phyloP scores from a whole-genome alignment of 139 green algal genomes.

The Volvox reticuliferus region DNA sequence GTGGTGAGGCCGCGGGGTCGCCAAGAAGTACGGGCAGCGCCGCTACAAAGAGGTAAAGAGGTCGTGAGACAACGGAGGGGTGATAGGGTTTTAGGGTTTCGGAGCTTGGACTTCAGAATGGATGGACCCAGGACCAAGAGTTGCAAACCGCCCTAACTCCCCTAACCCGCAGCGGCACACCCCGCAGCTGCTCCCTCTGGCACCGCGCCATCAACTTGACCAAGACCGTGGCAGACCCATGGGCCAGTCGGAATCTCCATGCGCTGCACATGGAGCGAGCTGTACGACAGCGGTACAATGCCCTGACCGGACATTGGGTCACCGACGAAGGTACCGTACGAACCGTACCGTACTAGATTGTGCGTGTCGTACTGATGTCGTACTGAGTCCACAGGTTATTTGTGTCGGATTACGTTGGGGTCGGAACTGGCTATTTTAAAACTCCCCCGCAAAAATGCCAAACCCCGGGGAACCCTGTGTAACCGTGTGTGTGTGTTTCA shows the following conservation, averaged over 20 bases:
- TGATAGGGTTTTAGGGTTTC: no score
- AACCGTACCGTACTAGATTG: not conserved
- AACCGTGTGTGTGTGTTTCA: no score
- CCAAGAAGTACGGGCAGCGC: not conserved
- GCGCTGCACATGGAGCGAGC: conserved; percentile 58
- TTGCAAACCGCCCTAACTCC: no score
- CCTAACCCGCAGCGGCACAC: no score
- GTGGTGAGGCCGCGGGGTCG: not conserved
- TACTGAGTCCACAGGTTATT: no score
- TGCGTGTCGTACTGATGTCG: not conserved
- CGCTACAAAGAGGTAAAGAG: not conserved
- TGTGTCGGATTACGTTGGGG: no score
- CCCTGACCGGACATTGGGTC: conserved; percentile 51
- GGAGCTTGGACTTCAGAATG: no score
- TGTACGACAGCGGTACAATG: conserved; percentile 52
- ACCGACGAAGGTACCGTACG: conserved; percentile 48
- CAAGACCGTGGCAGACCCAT: conserved; percentile 51
- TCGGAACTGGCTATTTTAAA: no score
- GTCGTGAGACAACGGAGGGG: no score
- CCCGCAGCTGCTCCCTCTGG: conserved; percentile 32
- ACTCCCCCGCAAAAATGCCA: no score
- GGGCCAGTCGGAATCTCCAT: conserved; percentile 54
- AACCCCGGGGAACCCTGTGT: no score
- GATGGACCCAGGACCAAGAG: no score
- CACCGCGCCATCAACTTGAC: conserved; percentile 6